These are phyloP conservation scores for Daldinia childiae DNA, from an alignment of 495 filamentous ascomycete genomes.

Conservation along the genomic window DNA sequence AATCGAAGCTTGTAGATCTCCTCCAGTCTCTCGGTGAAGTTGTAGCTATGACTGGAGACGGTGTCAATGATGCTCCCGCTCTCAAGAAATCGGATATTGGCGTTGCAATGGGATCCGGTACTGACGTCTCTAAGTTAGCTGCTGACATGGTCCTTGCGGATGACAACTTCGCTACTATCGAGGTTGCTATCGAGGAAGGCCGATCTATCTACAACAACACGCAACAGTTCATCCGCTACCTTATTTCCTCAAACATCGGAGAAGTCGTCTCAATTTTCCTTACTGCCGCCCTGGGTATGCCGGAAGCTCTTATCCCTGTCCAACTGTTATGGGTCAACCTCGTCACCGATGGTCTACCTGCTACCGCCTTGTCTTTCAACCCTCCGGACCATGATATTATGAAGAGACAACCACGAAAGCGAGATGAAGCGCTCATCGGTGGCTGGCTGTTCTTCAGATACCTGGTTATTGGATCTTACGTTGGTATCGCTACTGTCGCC, in stretches of 20 bases:
- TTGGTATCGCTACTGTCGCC: slow-evolving; percentile 93
- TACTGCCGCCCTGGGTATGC: slow-evolving; percentile 96
- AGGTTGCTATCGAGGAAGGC: slow-evolving; percentile 94
- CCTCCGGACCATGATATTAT: slow-evolving; percentile 97
- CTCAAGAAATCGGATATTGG: slow-evolving; percentile 99
- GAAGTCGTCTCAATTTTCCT: slow-evolving; percentile 99
- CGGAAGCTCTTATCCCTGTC: slow-evolving; percentile 95
- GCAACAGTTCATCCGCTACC: slow-evolving; percentile 98
- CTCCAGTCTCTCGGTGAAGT: slow-evolving; percentile 93
- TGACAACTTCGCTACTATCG: slow-evolving; percentile 98
- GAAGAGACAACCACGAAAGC: slow-evolving; percentile 86
- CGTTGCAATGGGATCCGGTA: slow-evolving; percentile 98
- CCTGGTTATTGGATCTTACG: slow-evolving; percentile 94
- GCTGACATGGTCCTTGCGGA: slow-evolving; percentile 99
- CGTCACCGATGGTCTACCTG: slow-evolving; percentile 96
- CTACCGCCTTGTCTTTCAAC: slow-evolving; percentile 97
- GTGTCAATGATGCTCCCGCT: slow-evolving; percentile 98
- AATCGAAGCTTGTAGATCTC: slow-evolving; percentile 94
- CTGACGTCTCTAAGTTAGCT: slow-evolving; percentile 95
- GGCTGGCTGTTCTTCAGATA: slow-evolving; percentile 99
- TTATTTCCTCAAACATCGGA: slow-evolving; percentile 99
- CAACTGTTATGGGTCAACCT: slow-evolving; percentile 99
- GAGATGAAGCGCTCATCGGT: slow-evolving; percentile 89
- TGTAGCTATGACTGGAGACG: slow-evolving; percentile 99
- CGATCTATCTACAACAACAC: slow-evolving; percentile 99